Base-by-base conservation (phyloP, 2,329 filamentous ascomycete species). In the Penicillium sp. region DNA sequence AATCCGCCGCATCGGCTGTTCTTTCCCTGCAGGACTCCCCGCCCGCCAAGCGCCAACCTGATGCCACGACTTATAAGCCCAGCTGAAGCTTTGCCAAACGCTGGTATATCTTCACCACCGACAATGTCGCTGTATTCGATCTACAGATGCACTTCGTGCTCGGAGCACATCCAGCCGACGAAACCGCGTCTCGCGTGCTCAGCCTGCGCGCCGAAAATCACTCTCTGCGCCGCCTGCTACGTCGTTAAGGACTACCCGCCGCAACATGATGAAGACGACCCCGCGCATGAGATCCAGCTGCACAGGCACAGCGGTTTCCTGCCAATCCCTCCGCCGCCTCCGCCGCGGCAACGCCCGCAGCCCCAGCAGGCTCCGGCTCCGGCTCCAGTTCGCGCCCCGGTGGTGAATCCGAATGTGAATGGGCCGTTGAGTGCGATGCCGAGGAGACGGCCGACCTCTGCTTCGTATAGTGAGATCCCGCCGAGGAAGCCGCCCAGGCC, bases 71-170 rank as follows among this genome's bases (percentile, higher is more conserved):
- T 41, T 41, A 41, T 41, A 41, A 41, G 35, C 35, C 15, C 35
- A 41, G 35, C 11, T 15, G 35, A 41, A 41, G 35, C 35, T 15
- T 15, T 41, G 8, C n/a, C 31, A 62, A 0, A 0, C 67, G 57
- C 26, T 15, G 92, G 7, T 41, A 15, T 9, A 41, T 41, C 35
- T 15, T 15, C 35, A 41, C 26, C 44, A 17, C 30, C 15, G 44
- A 30, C 17, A 11, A 58, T 58, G 55, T 53, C 55, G 17, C 60
- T 62, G 19, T 62, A 58, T 29, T 41, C 55, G 11, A 49, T 62
- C 17, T 62, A 58, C 41, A 62, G 54, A 30, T 62, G 60, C 17
- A 46, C 31, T 7, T 54, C 49, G 7, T 62, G 60, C 35, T 44
- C 53, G 19, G 60, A 57, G 6, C 5, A 21, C n/a, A 62, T 62